Evolutionary conservation across 768 basidiomycete species (phyloP), one percentile per base, ranked within the genome.

Genomic region (Crepidotus variabilis): DNA sequence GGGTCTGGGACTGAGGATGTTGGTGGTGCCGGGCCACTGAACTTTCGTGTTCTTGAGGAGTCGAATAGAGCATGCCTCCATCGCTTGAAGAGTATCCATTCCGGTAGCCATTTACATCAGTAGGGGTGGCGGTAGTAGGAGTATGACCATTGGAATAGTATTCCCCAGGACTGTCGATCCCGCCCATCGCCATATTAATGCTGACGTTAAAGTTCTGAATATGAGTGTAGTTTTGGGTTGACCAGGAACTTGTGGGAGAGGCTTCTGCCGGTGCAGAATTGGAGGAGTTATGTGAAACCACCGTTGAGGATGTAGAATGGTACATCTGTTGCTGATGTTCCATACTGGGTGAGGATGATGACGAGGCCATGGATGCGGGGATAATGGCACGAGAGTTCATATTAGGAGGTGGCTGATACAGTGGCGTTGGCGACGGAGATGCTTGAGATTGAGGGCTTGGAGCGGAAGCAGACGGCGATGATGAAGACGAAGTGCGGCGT

Each of bases 351-450:
- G 3, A 96, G 83, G 5, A 88, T 76, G 10, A 98, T 82, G 2
- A 93, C 86, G 28, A 98, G 85, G 60, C 95, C 81, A 20, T 92
- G 86, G 63, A 96, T 81, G 68, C 97, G 95, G 0, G 92, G 92
- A 65, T 96, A 95, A 21, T 90, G 61, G 94, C 84, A 61, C 7
- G 57, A 24, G 63, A 32, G 51, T 51, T 55, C 33, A 34, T 47
- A 51, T 1, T 52, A 48, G 67, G 59, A 36, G 63, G 52, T 39
- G 63, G 61, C 9, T 39, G 22, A 16, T 46, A 24, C 52, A 61
- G 43, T 21, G 56, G 62, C 43, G 73, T 65, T 24, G 75, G 72
- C n/a, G 81, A 78, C 1, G 79, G 77, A n/a, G 76, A 72, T 16
- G 76, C 73, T 46, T 78, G 76, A 3, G 79, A 75, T 11, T 67